Percentiles rank a stretch among this genome's conserved stretches.
Conservation (phyloP, 495 filamentous ascomycete species). For the Bacidia gigantensis region DNA sequence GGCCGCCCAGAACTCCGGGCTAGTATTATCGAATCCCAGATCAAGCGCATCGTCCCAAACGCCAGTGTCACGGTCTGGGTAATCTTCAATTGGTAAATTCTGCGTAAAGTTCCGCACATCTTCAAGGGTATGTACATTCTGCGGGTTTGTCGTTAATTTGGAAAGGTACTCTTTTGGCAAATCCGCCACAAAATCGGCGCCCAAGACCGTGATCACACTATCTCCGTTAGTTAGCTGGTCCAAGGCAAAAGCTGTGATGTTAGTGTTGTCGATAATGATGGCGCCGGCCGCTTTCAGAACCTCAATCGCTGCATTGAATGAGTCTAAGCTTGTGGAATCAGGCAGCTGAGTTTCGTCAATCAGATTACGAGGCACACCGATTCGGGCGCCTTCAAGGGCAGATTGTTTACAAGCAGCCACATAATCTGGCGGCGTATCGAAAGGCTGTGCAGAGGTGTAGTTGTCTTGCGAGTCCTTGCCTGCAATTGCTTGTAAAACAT, state of each 20-base stretch:
- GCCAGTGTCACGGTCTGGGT: conserved; percentile 33
- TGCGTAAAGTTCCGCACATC: conserved; percentile 35
- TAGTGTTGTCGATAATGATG: conserved; percentile 36
- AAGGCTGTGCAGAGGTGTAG: conserved; percentile 40
- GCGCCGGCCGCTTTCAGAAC: conserved; percentile 35
- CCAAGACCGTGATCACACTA: conserved; percentile 21
- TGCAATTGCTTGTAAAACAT: conserved; percentile 48
- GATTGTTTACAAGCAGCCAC: conserved; percentile 35
- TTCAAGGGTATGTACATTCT: conserved; percentile 28
- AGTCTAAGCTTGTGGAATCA: conserved; percentile 23
- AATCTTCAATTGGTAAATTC: conserved; percentile 30
- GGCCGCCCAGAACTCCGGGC: conserved; percentile 29
- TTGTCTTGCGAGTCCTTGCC: conserved; percentile 38
- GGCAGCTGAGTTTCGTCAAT: conserved; percentile 17
- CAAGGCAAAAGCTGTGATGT: conserved; percentile 36
- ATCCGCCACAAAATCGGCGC: conserved; percentile 33
- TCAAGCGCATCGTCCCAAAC: conserved; percentile 33
- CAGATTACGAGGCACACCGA: conserved; percentile 40
- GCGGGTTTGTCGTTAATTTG: conserved; percentile 32
- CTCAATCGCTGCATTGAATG: conserved; percentile 33
- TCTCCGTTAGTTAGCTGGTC: conserved; percentile 27
- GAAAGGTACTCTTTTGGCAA: conserved; percentile 32
- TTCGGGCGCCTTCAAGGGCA: conserved; percentile 33
- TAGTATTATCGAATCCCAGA: conserved; percentile 27
- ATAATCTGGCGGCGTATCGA: conserved; percentile 32